Base-by-base conservation (phyloP, 306 rosid genomes). In the Citrullus mucosospermus region DNA sequence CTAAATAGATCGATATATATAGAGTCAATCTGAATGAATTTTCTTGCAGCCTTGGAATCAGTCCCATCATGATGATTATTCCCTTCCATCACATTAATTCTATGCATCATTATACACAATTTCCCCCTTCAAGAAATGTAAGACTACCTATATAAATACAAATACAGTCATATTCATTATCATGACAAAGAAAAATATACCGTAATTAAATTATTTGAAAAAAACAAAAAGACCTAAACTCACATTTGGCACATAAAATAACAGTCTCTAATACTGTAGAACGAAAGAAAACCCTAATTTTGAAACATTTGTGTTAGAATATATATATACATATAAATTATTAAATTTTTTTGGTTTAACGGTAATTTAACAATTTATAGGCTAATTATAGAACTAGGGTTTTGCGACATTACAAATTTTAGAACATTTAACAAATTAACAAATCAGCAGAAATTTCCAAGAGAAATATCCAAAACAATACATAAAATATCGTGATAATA, bases 1-100 rank as follows among this genome's bases (percentile, higher is more conserved):
- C 83, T 83, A 39, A 82, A 73, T 69, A 94, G 96, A 85, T 94
- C 97, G 54, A 92, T 90, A 43, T 88, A 88, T 86, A 94, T 89
- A 9, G 98, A 89, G 44, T 92, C 91, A 83, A 92, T 87, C 84
- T 91, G 85, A 80, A 90, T 82, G 55, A 79, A 85, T 0, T 93
- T 86, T 58, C 89, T 89, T 82, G 87, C 86, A 51, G 87, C 69
- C 86, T 83, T 87, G 59, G 89, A 71, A 62, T 81, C 78, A 9
- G 81, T 82, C 69, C 72, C 80, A 78, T 77, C 72, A 78, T 66
- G 79, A 78, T 77, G 75, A 79, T 66, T 78, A 82, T 65, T 75
- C 79, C 82, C 83, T 28, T 56, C 78, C 80, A 57, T 83, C 68
- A 66, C 80, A 80, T 83, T n/a, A 66, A 76, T 81, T 86, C 61